These are phyloP conservation scores for Zygnema circumcarinatum DNA, from an alignment of 139 green algal species.

Conservation along the genomic window DNA sequence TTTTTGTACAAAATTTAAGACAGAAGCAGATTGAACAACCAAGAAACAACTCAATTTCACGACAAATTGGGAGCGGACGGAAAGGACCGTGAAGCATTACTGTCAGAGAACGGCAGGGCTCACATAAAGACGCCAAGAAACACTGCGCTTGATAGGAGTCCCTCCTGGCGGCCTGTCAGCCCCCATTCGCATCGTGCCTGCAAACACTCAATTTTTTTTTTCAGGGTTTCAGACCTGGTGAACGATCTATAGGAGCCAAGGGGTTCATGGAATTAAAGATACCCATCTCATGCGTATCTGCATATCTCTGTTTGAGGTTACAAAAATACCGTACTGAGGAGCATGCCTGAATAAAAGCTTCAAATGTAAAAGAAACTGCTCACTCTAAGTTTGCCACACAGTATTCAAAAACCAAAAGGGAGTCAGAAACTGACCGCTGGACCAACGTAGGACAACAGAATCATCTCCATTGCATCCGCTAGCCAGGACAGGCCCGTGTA, in stretches of 20 bases:
- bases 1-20: too few species aligned
- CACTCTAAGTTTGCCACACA: too few species aligned
- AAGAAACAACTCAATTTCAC: too few species aligned
- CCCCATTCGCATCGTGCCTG: constrained; percentile 52
- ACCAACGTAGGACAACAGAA: constrained; percentile 84
- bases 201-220: constrained; percentile 15
- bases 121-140: constrained; percentile 53
- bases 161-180: constrained; percentile 36
- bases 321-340: not conserved
- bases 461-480: constrained; percentile 85
- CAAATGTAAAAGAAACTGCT: too few species aligned
- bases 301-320: not conserved
- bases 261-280: not conserved
- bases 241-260: too few species aligned
- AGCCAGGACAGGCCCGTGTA: constrained; percentile 79
- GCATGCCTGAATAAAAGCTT: constrained; percentile 5
- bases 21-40: too few species aligned
- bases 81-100: too few species aligned
- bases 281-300: not conserved
- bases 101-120: not conserved
- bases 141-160: constrained; percentile 38
- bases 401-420: too few species aligned
- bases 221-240: too few species aligned
- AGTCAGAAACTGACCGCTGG: constrained; percentile 69
- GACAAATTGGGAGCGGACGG: too few species aligned